Conservation (phyloP, 805 yeast species). For the Pichia nanzhaoensis region DNA sequence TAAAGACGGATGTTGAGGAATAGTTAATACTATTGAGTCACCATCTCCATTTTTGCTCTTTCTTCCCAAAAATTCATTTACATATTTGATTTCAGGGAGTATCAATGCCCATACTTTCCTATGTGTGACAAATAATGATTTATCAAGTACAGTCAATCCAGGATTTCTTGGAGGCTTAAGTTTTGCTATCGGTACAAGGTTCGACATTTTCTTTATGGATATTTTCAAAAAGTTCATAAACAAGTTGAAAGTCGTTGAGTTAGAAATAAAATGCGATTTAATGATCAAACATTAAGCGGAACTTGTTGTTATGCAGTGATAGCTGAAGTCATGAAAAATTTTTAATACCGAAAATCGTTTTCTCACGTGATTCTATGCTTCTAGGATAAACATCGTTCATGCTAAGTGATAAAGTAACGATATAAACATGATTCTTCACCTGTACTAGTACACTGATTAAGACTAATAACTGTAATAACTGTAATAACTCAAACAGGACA, state of each 20-base stretch:
- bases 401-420: too few relatives aligned
- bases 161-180: slow-evolving; percentile 60
- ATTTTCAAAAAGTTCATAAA: slow-evolving; percentile 4
- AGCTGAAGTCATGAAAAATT: too few relatives aligned
- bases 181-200: slow-evolving; percentile 6
- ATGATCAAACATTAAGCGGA: too few relatives aligned
- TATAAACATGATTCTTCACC: too few relatives aligned
- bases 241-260: not conserved
- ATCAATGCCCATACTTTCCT: slow-evolving; percentile 60
- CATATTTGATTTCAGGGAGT: slow-evolving; percentile 58
- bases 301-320: too few relatives aligned
- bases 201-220: slow-evolving; percentile 9
- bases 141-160: slow-evolving; percentile 59
- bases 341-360: too few relatives aligned
- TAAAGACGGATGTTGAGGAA: slow-evolving; percentile 69
- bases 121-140: slow-evolving; percentile 51
- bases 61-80: slow-evolving; percentile 48
- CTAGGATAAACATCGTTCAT: too few relatives aligned
- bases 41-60: slow-evolving; percentile 46
- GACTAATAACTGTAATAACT: too few relatives aligned
- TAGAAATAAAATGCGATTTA: too few relatives aligned
- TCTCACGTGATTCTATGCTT: too few relatives aligned
- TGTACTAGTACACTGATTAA: too few relatives aligned
- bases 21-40: slow-evolving; percentile 38
- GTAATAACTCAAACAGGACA: too few relatives aligned